Base-by-base conservation (phyloP, 2,329 filamentous ascomycete species). In the Raffaelea albimanens region DNA sequence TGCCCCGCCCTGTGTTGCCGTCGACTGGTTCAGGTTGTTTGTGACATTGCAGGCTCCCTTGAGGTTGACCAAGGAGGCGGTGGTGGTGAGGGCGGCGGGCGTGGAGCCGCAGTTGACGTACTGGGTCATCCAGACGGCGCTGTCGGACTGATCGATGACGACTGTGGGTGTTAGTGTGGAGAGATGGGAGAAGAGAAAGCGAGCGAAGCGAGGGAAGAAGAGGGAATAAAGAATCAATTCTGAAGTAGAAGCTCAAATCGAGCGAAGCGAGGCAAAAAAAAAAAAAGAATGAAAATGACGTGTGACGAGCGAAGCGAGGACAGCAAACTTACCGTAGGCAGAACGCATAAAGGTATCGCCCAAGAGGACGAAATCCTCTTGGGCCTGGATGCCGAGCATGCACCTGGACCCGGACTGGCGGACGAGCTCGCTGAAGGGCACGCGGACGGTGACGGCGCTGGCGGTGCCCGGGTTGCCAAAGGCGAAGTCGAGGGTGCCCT, bases 301-400 rank as follows among this genome's bases (percentile, higher is more conserved):
- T 9, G 31, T 10, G 31, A 16, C 10, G 31, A 11, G 41, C 13
- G 11, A 16, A 16, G 16, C 10, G 31, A 16, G 31, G 31, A 34
- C 10, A 34, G 31, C 9, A 34, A 34, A 58, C 62, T 31, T 50
- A 73, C 70, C 64, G 52, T 76, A 78, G 19, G 72, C 73, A 9
- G 72, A 76, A 29, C 76, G 69, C 53, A 80, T 52, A 58, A 80
- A 76, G 1, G 75, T 76, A 55, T 78, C 76, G 11, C 76, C 76
- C n/a, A 80, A 64, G n/a, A 80, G 60, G 39, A 66, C 65, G 53
- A 75, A 76, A 23, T 66, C 63, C 7, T 65, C 59, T 53, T 66
- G 73, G 9, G 69, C 63, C 52, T 65, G 64, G 51, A 77, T 67
- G 8, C 73, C 73, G n/a, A 77, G 59, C 47, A 70, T 73, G 55